phyloP scores from a whole-genome alignment of 176 grass and related monocot genomes.

The Alloteropsis semialata region DNA sequence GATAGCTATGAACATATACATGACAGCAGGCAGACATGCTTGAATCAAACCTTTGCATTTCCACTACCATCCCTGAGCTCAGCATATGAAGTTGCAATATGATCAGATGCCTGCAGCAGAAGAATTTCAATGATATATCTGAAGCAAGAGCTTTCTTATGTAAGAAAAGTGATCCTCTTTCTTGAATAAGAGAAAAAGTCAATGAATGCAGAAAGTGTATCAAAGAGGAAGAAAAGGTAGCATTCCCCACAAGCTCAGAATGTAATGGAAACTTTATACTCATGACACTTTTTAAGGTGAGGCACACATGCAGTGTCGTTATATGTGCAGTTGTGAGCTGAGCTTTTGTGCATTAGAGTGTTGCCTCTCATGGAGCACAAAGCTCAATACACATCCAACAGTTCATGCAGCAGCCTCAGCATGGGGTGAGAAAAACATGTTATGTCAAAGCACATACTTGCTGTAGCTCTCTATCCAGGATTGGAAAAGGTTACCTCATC shows the following conservation, averaged over 20 bases:
- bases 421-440: neutral
- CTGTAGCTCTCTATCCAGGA: neutral
- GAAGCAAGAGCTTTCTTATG: neutral
- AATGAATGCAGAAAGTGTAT: neutral
- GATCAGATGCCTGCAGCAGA: constrained; percentile 73
- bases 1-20: constrained; percentile 23
- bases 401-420: neutral
- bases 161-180: neutral
- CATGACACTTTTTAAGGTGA: neutral
- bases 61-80: constrained; percentile 81
- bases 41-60: constrained; percentile 76
- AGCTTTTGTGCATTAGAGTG: neutral
- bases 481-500: constrained; percentile 67
- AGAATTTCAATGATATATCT: constrained; percentile 5
- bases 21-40: constrained; percentile 5
- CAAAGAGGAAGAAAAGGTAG: neutral
- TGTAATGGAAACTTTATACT: neutral
- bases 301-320: neutral
- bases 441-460: neutral
- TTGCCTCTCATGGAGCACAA: neutral
- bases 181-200: neutral
- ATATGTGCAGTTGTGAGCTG: neutral
- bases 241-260: neutral
- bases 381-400: neutral
- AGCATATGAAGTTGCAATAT: constrained; percentile 97